Evolutionary conservation across 2,329 filamentous ascomycete species (phyloP), one percentile per base, ranked within the genome.

Genomic region (Cordyceps javanica): DNA sequence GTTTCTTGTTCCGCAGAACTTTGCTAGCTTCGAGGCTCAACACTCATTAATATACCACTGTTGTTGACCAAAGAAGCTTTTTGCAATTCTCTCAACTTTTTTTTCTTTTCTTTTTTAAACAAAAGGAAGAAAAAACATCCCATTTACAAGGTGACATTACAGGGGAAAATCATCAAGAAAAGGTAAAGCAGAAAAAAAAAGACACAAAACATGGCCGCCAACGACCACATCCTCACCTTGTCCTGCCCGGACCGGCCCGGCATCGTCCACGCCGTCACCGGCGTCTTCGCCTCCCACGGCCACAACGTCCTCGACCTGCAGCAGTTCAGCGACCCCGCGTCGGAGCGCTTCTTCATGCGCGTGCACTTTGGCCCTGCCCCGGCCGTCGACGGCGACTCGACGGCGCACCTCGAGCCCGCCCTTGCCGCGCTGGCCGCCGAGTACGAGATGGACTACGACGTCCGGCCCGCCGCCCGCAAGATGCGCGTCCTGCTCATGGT

Each of bases 401-500:
- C 77, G 50, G 76, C 76, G 21, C 73, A 81, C 62, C 75, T 91
- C 49, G 71, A 68, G 8, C 71, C 69, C 57, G 79, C 82, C 7
- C 86, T 93, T 65, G 73, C 76, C 28, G 72, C 77, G 42, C 82
- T 90, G 54, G 87, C 87, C 3, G 65, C 74, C 53, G 77, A 85
- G 26, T 82, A 90, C 73, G 68, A 77, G 59, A 88, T 91, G 85
- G 77, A 84, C 65, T 91, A 88, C 75, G 80, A 89, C 65, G 80
- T 94, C 65, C 81, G 85, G 14, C 82, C 87, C 3, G 81, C 85
- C 13, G 75, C 83, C 51, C 78, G 85, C 66, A 91, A 91, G 75
- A 86, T 87, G 58, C 82, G 85, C 63, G 86, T 92, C 50, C 77
- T 94, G 65, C 90, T 94, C 77, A 93, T 94, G 89, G 90, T 93